phyloP scores from a whole-genome alignment of 1,284 basidiomycete genomes.

The Quambalaria eucalypti region DNA sequence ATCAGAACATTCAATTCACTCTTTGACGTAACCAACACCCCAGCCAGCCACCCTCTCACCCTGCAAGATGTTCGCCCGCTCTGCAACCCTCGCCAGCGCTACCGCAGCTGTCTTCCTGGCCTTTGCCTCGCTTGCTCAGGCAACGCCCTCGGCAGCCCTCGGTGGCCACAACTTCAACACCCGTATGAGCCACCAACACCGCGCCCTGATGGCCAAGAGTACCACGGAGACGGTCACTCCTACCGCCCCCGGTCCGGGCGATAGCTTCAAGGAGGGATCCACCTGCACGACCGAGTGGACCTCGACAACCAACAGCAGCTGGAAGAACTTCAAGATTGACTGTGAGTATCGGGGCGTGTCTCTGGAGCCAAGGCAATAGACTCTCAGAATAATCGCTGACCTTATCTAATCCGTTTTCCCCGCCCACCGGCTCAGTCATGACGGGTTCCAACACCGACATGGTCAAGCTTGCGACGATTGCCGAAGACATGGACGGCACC shows the following conservation, averaged over 20 bases:
- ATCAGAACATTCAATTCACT: no score
- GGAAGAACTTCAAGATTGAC: conserved; percentile 9
- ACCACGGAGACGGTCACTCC: not conserved
- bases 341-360: not conserved
- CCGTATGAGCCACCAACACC: no score
- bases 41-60: no score
- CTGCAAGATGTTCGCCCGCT: no score
- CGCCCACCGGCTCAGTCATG: conserved; percentile 53
- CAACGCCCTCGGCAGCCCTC: not conserved
- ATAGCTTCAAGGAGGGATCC: conserved; percentile 40
- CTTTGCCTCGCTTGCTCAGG: not conserved
- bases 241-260: conserved; percentile 12
- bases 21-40: no score
- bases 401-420: not conserved
- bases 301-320: conserved; percentile 1
- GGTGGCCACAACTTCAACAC: no score
- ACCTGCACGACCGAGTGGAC: conserved; percentile 6
- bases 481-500: conserved; percentile 59
- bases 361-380: not conserved
- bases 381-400: not conserved
- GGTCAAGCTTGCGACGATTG: conserved; percentile 60
- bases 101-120: not conserved
- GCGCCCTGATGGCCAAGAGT: no score
- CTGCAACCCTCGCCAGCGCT: no score
- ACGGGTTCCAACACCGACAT: conserved; percentile 65